These are phyloP conservation scores for Pythium chondricola DNA, from an alignment of 352 stramenopile genomes.

Conservation along the genomic window DNA sequence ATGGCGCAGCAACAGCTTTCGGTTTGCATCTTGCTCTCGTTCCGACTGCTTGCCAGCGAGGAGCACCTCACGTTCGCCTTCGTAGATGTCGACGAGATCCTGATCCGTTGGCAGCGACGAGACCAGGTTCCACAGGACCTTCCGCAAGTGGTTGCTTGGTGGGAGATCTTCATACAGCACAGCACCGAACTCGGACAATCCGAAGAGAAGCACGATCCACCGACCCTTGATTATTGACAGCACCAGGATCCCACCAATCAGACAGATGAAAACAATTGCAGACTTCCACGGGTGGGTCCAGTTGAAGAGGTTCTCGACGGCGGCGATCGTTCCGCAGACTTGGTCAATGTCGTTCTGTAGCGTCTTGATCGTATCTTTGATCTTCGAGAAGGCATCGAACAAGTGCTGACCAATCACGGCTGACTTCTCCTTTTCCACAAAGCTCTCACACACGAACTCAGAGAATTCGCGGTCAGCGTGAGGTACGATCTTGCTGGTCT, in stretches of 20 bases:
- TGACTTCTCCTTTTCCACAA: constrained; percentile 66
- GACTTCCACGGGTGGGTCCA: constrained; percentile 88
- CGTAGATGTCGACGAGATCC: constrained; percentile 74
- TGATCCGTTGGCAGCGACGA: constrained; percentile 76
- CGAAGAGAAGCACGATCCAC: constrained; percentile 71
- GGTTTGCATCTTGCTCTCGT: constrained; percentile 44
- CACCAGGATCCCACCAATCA: constrained; percentile 42
- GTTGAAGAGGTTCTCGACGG: constrained; percentile 80
- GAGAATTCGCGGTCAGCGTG: constrained; percentile 58
- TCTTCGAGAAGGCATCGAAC: constrained; percentile 77
- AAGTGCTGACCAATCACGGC: constrained; percentile 61
- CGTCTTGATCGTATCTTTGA: constrained; percentile 75
- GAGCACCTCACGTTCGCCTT: constrained; percentile 55
- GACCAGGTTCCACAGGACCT: constrained; percentile 78
- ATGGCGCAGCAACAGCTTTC: constrained; percentile 43
- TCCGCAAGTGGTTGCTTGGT: constrained; percentile 69
- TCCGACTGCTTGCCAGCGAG: constrained; percentile 36
- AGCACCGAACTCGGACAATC: constrained; percentile 69
- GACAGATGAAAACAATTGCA: constrained; percentile 42
- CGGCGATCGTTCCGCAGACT: constrained; percentile 61
- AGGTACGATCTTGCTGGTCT: constrained; percentile 13
- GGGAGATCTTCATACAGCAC: constrained; percentile 73
- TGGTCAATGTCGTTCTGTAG: constrained; percentile 72
- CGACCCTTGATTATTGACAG: constrained; percentile 62
- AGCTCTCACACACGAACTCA: constrained; percentile 57